Evolutionary conservation across 352 stramenopile species (phyloP), one percentile per base, ranked within the genome.

Genomic region (Phytophthora tentaculata): DNA sequence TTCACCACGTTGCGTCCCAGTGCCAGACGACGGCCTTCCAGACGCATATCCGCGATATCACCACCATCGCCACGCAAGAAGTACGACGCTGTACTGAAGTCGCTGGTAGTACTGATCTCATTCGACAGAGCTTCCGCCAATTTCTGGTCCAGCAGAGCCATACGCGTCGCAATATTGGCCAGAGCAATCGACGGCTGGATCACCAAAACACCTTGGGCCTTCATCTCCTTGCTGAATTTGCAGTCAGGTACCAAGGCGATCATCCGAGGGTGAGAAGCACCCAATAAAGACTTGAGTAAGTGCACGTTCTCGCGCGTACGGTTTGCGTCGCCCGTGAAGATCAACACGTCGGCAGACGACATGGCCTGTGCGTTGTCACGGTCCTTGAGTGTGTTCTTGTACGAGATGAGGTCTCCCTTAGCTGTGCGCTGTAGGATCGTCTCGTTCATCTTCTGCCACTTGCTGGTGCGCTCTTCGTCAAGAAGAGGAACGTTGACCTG

Each of bases 161-260:
- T 88, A 17, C 81, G 80, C n/a, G 81, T 90, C 2, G 76, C 80
- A 39, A 90, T 88, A 52, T 90, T 90, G 26, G 83, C 81, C 44
- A 91, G 49, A 19, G 83, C 81, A 48, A 91, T 90, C 2, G 81
- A 89, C 51, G 83, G 81, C 61, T 90, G 81, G 39, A 91, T 85
- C 41, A 83, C 81, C 35, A 91, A 55, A 14, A 64, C 65, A 2
- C 65, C 65, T 14, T 64, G 57, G 0, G 23, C 59, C 29, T 73
- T 73, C 65, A 91, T 80, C 50, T 81, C 64, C 54, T 88, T 78
- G 35, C 72, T 81, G 26, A 78, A 77, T 8, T 67, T 78, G 47
- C 67, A 77, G 57, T 90, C 74, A 0, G 74, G 77, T 32, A 90
- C 77, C 14, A 90, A 35, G 0, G 81, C 81, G 41, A 91, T 89